Conservation (phyloP, 2,329 filamentous ascomycete genomes). For the Curvularia eragrostidis region DNA sequence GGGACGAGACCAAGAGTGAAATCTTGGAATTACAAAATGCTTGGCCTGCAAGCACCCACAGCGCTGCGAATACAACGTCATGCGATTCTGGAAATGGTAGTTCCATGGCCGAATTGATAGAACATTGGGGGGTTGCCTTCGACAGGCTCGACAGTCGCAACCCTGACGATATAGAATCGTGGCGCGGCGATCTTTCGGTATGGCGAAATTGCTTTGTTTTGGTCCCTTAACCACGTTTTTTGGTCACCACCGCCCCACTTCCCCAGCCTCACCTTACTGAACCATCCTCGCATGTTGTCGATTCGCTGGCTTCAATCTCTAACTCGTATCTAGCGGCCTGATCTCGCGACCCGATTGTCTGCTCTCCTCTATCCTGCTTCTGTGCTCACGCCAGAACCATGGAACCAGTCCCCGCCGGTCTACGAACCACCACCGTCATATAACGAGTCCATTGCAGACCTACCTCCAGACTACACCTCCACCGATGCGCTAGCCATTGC, state of each 20-base stretch:
- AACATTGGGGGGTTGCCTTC: conserved; percentile 38
- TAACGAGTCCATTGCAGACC: conserved; percentile 52
- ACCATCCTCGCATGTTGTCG: conserved; percentile 10
- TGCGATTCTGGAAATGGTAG: conserved; percentile 36
- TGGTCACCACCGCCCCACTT: conserved; percentile 21
- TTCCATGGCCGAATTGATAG: conserved; percentile 33
- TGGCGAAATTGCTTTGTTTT: conserved; percentile 39
- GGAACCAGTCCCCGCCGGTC: conserved; percentile 28
- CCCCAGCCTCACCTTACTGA: conserved; percentile 12
- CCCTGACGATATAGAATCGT: conserved; percentile 25
- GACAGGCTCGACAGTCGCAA: conserved; percentile 39
- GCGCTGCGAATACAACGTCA: conserved; percentile 24
- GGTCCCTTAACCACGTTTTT: conserved; percentile 24
- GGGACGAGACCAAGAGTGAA: conserved; percentile 22
- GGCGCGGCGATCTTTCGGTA: conserved; percentile 41
- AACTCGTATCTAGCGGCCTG: conserved; percentile 35
- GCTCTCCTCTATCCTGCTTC: conserved; percentile 25
- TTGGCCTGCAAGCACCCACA: conserved; percentile 23
- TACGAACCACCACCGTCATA: conserved; percentile 52
- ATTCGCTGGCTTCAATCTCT: conserved; percentile 24
- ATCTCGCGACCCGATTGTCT: conserved; percentile 29
- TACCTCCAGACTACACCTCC: conserved; percentile 55
- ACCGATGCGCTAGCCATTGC: conserved; percentile 52
- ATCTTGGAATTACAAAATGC: conserved; percentile 11
- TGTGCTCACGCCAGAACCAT: conserved; percentile 34